Evolutionary conservation across 305 asterid genomes (phyloP), one percentile per base, ranked within the genome.

Genomic region (Andrographis paniculata): DNA sequence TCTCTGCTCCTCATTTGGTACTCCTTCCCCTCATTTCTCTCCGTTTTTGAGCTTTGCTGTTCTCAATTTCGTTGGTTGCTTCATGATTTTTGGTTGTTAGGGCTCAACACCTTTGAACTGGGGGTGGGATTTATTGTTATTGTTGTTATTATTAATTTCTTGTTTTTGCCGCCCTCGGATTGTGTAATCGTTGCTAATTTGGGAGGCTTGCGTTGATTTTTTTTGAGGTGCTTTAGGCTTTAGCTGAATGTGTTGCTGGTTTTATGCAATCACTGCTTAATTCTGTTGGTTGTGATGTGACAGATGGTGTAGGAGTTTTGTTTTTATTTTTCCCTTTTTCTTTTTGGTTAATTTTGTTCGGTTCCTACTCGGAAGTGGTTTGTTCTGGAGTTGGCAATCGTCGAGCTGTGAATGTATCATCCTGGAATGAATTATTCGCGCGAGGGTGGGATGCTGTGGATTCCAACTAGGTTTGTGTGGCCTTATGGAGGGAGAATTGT

Each of bases 351-450:
- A n/a, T n/a, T n/a, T n/a, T n/a, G n/a, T n/a, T n/a, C n/a, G n/a
- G n/a, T n/a, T n/a, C n/a, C n/a, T n/a, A 35, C 17, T 43, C 30
- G 54, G 60, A 17, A 42, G 50, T 47, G 46, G n/a, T n/a, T n/a
- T 24, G 8, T 8, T 24, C 30, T 24, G 30, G 30, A 24, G 30
- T 63, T 55, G 19, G 61, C 4, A 19, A 20, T 55, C 30, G 35
- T 58, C 52, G 40, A 53, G 66, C 42, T 66, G 87, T 69, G 66
- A 71, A 72, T 65, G 76, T 46, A 73, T 60, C 69, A 71, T 59
- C 50, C 59, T 67, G 83, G 69, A 23, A 82, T 83, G 95, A 85
- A 80, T 67, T 76, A 45, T 68, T 53, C 77, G 60, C 69, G 77
- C 27, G 96, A 73, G 46, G 56, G 76, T 61, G 85, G 81, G 14